Evolutionary conservation across 2,329 filamentous ascomycete species (phyloP).

Genomic region (Botrytis aclada): DNA sequence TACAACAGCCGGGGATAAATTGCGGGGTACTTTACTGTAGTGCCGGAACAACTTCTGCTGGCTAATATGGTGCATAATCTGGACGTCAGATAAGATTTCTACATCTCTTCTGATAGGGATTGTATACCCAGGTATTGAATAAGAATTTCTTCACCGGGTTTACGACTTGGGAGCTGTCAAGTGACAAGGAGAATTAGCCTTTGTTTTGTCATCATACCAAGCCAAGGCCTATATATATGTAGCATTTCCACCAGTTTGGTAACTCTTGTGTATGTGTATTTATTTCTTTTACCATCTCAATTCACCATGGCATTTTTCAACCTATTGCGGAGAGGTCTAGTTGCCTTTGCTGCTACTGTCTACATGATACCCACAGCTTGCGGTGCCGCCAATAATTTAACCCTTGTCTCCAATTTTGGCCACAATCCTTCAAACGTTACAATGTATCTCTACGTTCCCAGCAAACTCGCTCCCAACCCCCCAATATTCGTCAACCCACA

Average conservation of each 20-base stretch:
- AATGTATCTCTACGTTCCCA: constrained; percentile 35
- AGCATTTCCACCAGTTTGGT: fast-evolving
- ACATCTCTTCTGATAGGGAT: background rate
- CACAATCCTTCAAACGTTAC: constrained; percentile 27
- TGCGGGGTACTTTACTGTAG: background rate
- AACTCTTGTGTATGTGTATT: background rate
- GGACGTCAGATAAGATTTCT: background rate
- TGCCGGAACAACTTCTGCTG: background rate
- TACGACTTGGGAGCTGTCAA: background rate
- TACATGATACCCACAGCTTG: background rate
- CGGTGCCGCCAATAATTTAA: background rate
- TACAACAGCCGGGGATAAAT: background rate
- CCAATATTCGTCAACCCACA: constrained; percentile 35
- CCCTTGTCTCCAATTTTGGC: constrained; percentile 27
- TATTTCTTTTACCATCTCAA: background rate
- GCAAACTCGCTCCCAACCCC: constrained; percentile 21
- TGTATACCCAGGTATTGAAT: background rate
- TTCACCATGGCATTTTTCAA: background rate
- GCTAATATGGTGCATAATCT: background rate
- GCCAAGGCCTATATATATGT: background rate
- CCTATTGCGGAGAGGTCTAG: background rate
- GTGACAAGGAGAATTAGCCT: background rate
- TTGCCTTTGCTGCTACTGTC: background rate
- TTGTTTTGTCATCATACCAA: background rate
- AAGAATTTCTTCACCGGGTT: background rate